phyloP scores from a whole-genome alignment of 805 yeast species.

The Priceomyces carsonii region DNA sequence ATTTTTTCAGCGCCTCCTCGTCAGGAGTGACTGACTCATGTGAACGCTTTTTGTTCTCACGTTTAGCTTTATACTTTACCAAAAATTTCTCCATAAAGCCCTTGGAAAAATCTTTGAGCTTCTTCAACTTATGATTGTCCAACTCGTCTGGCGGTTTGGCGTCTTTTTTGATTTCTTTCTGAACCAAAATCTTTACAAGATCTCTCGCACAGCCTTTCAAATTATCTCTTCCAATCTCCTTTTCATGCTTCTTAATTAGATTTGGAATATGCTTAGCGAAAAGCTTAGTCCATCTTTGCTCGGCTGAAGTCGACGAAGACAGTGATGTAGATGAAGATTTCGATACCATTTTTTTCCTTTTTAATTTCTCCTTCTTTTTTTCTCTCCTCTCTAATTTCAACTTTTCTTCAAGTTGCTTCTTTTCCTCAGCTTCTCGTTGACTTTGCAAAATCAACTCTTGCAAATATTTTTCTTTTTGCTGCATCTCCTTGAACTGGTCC shows the following conservation, averaged over 20 bases:
- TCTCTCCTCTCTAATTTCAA: slow-evolving; percentile 20
- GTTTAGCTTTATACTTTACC: slow-evolving; percentile 46
- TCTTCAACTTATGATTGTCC: slow-evolving; percentile 62
- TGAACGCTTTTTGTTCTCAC: slow-evolving; percentile 18
- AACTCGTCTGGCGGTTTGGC: slow-evolving; percentile 54
- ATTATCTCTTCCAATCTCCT: slow-evolving; percentile 68
- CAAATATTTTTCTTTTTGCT: slow-evolving; percentile 33
- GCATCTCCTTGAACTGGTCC: slow-evolving; percentile 31
- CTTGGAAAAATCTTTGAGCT: slow-evolving; percentile 64
- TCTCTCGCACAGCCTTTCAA: slow-evolving; percentile 80
- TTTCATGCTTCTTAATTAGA: slow-evolving; percentile 63
- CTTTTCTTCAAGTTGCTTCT: slow-evolving; percentile 25
- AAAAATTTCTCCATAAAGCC: slow-evolving; percentile 68
- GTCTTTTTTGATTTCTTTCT: slow-evolving; percentile 62
- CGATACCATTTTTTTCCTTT: slow-evolving; percentile 10
- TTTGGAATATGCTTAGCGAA: slow-evolving; percentile 84
- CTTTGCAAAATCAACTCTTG: slow-evolving; percentile 38
- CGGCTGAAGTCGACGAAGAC: slow-evolving; percentile 12
- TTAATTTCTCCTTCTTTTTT: slow-evolving; percentile 18
- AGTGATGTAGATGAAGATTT: slow-evolving; percentile 6
- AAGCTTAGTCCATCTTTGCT: slow-evolving; percentile 41
- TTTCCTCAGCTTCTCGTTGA: slow-evolving; percentile 29
- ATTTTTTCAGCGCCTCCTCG: too few relatives aligned
- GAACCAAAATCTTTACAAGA: slow-evolving; percentile 63
- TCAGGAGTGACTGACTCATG: slow-evolving; percentile 3